Conservation (phyloP, 257 asterid genomes). For the Catharanthus roseus region DNA sequence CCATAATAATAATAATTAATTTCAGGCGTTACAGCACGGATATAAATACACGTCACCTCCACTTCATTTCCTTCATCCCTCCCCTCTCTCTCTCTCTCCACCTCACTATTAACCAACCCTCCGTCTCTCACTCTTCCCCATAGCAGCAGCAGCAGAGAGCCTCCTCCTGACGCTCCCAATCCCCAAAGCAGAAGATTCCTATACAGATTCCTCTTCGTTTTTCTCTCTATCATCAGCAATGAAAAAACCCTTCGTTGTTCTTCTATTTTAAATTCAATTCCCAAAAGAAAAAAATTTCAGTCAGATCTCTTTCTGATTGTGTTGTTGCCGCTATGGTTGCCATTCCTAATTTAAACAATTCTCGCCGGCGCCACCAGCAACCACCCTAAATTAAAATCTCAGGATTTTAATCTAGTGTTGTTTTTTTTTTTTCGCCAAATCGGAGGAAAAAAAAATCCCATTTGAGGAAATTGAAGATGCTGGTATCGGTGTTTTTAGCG, state of each 20-base stretch:
- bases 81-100: no score
- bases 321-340: conserved; percentile 30
- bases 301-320: no score
- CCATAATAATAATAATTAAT: no score
- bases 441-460: no score
- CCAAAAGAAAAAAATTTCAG: no score
- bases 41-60: conserved; percentile 14
- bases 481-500: conserved; percentile 66
- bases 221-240: background rate
- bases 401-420: no score
- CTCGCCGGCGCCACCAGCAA: conserved; percentile 13
- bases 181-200: conserved; percentile 8
- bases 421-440: no score
- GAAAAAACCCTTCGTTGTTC: background rate
- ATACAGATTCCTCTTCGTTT: background rate
- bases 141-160: background rate
- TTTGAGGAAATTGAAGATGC: conserved; percentile 49
- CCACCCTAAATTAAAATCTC: conserved; percentile 3
- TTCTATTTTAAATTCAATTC: conserved; percentile 17
- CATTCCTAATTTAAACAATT: conserved; percentile 13
- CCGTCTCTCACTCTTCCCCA: background rate
- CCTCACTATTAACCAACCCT: conserved; percentile 7
- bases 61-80: background rate
- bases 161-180: background rate
- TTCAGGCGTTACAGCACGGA: no score